Evolutionary conservation across 495 filamentous ascomycete genomes (phyloP), one percentile per base, ranked within the genome.

Genomic region (Glonium stellatum): DNA sequence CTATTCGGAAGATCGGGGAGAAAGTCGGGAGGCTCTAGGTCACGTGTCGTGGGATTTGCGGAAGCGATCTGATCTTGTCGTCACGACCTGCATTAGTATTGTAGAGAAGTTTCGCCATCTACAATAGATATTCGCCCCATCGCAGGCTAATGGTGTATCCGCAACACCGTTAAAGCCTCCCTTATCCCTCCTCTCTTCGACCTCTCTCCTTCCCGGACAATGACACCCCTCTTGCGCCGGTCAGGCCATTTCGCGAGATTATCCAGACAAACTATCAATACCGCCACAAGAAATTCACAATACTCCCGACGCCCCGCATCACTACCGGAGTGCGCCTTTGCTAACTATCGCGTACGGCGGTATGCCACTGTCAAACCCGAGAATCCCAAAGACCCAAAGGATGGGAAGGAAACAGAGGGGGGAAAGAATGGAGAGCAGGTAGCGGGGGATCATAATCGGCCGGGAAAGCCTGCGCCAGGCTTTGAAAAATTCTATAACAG

Each of bases 181-280:
- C 47, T 58, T 39, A 9, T 21, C 34, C 57, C 35, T 49, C 63
- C 55, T 50, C 48, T 36, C 48, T 15, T 51, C 58, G 27, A 15
- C 58, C 54, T 59, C 55, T 25, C 51, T 11, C 22, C 39, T 44
- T 23, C 19, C 21, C 55, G 48, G 22, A 64, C 60, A 18, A 87
- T 87, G 84, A 81, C 84, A 69, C 78, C 78, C 70, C 69, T 86
- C 66, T 75, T 88, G 61, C 82, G 84, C 67, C 83, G 82, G 71
- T 81, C 86, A 69, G 79, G 81, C 73, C 77, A 80, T 72, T 70
- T 87, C 71, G 80, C 82, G 72, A 79, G 82, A 71, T 75, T 82
- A 70, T 80, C 83, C 67, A 80, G 75, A 71, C 75, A 75, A 59
- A 78, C 78, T 62, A 27, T 61, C 46, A 52, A 57, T 42, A n/a